Percentiles rank a stretch among this genome's conserved stretches.
These are phyloP conservation scores for Prunus padus DNA, from an alignment of 306 rosid species.

Conservation along the genomic window DNA sequence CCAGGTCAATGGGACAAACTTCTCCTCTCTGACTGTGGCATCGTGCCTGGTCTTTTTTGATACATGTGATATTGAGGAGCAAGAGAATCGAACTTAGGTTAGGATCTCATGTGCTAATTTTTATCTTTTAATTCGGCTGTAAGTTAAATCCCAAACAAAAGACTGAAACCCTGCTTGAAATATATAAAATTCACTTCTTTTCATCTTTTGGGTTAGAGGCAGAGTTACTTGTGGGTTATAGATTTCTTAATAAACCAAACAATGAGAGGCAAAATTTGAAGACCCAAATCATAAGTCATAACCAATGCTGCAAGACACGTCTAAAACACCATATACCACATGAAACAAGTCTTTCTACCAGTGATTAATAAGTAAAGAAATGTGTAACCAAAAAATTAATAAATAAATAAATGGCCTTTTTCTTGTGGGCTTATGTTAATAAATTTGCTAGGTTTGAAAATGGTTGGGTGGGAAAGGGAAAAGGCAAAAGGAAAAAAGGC, in stretches of 20 bases:
- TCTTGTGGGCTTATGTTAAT: not conserved
- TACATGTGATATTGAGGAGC: no score
- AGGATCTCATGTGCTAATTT: no score
- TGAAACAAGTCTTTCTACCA: no score
- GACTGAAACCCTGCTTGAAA: not conserved
- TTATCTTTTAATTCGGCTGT: not conserved
- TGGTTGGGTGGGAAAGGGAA: slow-evolving; percentile 10
- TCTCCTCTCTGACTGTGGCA: not conserved
- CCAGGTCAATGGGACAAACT: not conserved
- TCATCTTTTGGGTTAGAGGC: no score
- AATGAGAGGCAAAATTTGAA: not conserved
- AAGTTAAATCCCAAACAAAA: not conserved
- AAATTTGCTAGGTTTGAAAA: slow-evolving; percentile 1
- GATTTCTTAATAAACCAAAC: not conserved
- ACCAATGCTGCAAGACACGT: no score
- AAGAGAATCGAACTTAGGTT: no score
- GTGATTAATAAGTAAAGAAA: no score
- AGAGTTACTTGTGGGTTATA: not conserved
- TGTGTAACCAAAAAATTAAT: no score
- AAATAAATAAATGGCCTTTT: not conserved
- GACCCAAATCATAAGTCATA: no score
- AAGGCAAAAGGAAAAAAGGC: not conserved
- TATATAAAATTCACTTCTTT: no score
- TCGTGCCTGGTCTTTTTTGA: accelerated
- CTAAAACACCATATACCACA: no score